Evolutionary conservation across 345 rosid species (phyloP).

Genomic region (Eutrema yunnanense): DNA sequence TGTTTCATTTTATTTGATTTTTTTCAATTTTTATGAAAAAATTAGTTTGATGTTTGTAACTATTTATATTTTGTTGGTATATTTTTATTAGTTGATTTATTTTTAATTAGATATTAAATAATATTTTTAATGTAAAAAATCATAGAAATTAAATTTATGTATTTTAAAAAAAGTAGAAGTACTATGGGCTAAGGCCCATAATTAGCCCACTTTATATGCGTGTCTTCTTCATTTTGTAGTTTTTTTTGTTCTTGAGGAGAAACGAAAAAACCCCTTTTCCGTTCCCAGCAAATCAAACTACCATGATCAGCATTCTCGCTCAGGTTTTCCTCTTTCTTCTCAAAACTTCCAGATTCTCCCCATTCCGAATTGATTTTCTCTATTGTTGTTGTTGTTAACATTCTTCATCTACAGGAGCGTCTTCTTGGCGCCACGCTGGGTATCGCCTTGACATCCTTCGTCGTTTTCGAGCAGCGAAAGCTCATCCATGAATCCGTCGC

Average conservation of each 20-base stretch:
- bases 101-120: no score
- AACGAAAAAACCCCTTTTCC: no score
- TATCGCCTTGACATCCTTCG: constrained; percentile 43
- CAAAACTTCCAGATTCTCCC: no score
- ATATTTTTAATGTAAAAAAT: no score
- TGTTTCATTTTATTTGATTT: no score
- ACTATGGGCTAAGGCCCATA: constrained; percentile 3
- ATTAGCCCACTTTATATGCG: neutral
- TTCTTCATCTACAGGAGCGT: constrained; percentile 28
- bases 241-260: neutral
- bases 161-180: no score
- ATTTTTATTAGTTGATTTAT: no score
- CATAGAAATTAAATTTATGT: neutral
- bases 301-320: constrained; percentile 34
- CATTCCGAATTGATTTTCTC: neutral
- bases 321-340: constrained; percentile 17
- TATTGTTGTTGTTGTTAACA: neutral
- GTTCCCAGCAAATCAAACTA: neutral
- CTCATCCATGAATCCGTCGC: constrained; percentile 54
- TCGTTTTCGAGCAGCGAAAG: constrained; percentile 68
- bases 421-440: constrained; percentile 77
- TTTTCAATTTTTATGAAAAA: no score
- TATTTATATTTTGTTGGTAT: no score
- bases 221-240: neutral
- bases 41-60: no score